A percentile compares a stretch with the other conserved stretches of the same genome.
phyloP scores from a whole-genome alignment of 208 protist species.

The Leishmania gerbilli region DNA sequence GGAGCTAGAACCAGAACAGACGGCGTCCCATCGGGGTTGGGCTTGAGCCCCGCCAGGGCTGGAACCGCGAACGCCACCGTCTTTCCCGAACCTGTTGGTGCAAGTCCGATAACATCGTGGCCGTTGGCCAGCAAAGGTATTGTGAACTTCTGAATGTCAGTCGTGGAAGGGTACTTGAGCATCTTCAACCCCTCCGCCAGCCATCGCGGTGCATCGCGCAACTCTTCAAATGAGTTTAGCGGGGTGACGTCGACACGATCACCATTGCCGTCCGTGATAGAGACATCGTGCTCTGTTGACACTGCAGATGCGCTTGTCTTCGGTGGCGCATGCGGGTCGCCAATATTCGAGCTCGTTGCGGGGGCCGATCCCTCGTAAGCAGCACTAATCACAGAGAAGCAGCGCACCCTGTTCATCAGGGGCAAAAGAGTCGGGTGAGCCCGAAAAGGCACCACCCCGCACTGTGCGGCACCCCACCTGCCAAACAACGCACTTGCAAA shows the following conservation, averaged over 20 bases:
- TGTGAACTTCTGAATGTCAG: conserved; percentile 87
- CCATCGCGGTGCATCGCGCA: conserved; percentile 60
- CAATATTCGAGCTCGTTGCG: background rate
- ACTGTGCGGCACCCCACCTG: conserved; percentile 3
- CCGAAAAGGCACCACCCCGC: background rate
- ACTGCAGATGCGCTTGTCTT: background rate
- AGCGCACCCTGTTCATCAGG: background rate
- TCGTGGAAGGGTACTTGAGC: conserved; percentile 71
- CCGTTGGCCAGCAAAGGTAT: conserved; percentile 89
- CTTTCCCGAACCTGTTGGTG: conserved; percentile 98
- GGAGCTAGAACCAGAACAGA: conserved; percentile 97
- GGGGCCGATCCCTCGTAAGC: background rate
- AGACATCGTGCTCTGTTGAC: conserved; percentile 40
- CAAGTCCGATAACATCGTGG: conserved; percentile 96
- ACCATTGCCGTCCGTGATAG: conserved; percentile 57
- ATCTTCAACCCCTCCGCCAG: conserved; percentile 56
- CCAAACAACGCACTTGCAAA: conserved; percentile 10
- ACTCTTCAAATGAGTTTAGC: conserved; percentile 61
- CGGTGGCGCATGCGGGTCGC: background rate
- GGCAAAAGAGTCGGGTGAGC: background rate
- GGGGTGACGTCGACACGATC: conserved; percentile 50
- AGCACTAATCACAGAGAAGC: background rate
- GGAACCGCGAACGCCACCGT: conserved; percentile 99
- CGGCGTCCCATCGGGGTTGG: conserved; percentile 53
- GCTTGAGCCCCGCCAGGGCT: conserved; percentile 56